These are phyloP conservation scores for Tuber calosporum DNA, from an alignment of 495 filamentous ascomycete species.

Conservation along the genomic window DNA sequence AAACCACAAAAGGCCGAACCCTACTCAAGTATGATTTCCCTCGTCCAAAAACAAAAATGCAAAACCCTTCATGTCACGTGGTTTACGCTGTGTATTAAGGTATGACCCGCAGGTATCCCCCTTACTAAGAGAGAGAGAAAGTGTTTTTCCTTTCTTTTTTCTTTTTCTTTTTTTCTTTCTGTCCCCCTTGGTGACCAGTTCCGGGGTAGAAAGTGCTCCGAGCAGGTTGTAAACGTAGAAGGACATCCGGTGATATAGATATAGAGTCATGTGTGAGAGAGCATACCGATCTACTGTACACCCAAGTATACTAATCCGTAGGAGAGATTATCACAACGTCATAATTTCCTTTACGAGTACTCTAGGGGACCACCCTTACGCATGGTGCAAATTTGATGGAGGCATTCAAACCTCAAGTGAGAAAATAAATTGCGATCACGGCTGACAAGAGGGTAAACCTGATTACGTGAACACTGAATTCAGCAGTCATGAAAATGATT, in stretches of 20 bases:
- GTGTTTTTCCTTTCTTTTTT: neutral
- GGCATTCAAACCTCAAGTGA: neutral
- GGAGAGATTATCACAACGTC: neutral
- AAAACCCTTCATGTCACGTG: neutral
- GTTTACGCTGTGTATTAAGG: neutral
- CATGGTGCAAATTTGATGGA: neutral
- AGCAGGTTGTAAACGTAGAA: neutral
- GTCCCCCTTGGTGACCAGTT: no score
- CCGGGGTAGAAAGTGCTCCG: no score
- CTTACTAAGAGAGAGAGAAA: neutral
- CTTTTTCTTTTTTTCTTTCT: no score
- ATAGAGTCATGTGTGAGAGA: neutral
- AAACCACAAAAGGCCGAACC: neutral
- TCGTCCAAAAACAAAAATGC: neutral
- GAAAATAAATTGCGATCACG: slow-evolving; percentile 13
- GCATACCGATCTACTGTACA: neutral
- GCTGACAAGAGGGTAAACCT: slow-evolving; percentile 16
- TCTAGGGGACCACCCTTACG: neutral
- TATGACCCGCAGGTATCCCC: neutral
- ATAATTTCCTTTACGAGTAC: no score
- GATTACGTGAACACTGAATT: slow-evolving; percentile 14
- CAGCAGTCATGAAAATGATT: slow-evolving; percentile 3
- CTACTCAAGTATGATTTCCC: neutral
- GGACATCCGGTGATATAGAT: no score
- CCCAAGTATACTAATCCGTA: neutral